Evolutionary conservation across 1,139 yeast genomes (phyloP).

Genomic region (Kluyveromyces sp.): DNA sequence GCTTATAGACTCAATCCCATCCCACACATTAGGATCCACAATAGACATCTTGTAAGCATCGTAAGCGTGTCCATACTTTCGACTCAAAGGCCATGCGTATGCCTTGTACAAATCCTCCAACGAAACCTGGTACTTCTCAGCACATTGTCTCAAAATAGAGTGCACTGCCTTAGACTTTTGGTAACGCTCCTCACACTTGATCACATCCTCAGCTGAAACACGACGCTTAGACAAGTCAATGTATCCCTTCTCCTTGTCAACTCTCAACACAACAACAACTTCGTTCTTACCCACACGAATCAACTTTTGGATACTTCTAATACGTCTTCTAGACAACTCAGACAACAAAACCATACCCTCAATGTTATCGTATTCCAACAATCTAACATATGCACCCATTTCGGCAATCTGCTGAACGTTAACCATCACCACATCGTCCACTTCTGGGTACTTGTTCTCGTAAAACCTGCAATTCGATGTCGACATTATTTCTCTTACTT

Average conservation of each 20-base stretch:
- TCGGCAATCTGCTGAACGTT: constrained; percentile 97
- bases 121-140: constrained; percentile 87
- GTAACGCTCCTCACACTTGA: constrained; percentile 95
- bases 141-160: constrained; percentile 94
- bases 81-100: constrained; percentile 96
- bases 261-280: constrained; percentile 97
- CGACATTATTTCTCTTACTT: constrained; percentile 42
- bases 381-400: constrained; percentile 95
- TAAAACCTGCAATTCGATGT: constrained; percentile 92
- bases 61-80: constrained; percentile 93
- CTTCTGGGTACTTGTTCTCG: constrained; percentile 97
- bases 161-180: constrained; percentile 96
- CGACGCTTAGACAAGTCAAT: constrained; percentile 96
- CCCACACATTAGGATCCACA: constrained; percentile 85
- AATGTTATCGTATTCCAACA: constrained; percentile 92
- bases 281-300: constrained; percentile 98
- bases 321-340: constrained; percentile 97
- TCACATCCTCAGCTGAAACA: constrained; percentile 96
- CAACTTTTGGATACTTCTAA: constrained; percentile 92
- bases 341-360: constrained; percentile 98
- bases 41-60: constrained; percentile 96
- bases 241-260: constrained; percentile 96
- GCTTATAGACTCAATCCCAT: constrained; percentile 60
- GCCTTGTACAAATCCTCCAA: constrained; percentile 79
- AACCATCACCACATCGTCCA: constrained; percentile 97